Conservation (phyloP, 352 stramenopile genomes). For the Phytopythium litorale region DNA sequence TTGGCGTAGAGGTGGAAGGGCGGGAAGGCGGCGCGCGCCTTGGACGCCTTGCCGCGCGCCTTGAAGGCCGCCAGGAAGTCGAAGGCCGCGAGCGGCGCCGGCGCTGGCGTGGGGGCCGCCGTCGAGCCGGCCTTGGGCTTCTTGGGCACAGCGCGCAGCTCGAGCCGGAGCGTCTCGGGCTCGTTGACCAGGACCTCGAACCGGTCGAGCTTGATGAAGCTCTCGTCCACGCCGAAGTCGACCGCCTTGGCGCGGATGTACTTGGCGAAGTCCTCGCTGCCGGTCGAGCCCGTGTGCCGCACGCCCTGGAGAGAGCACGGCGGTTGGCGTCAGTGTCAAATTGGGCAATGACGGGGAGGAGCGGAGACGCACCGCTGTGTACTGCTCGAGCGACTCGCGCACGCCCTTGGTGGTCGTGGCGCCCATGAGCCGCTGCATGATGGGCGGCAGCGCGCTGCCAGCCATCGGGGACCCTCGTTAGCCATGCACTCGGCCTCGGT, state of each 20-base stretch:
- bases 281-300: slow-evolving; percentile 55
- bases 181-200: slow-evolving; percentile 81
- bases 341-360: background rate
- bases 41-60: slow-evolving; percentile 20
- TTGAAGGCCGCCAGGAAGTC: slow-evolving; percentile 27
- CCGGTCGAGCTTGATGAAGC: slow-evolving; percentile 75
- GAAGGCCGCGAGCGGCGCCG: slow-evolving; percentile 13
- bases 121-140: background rate
- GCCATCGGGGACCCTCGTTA: no score
- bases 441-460: slow-evolving; percentile 55
- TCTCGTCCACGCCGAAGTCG: slow-evolving; percentile 71
- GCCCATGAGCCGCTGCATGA: slow-evolving; percentile 76
- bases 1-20: slow-evolving; percentile 83
- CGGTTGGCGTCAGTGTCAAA: background rate
- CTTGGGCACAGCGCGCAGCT: slow-evolving; percentile 18
- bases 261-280: slow-evolving; percentile 70
- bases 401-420: slow-evolving; percentile 60
- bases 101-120: slow-evolving; percentile 28
- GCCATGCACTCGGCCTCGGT: no score
- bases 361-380: slow-evolving; percentile 40
- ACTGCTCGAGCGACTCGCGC: slow-evolving; percentile 70
- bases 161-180: slow-evolving; percentile 51
- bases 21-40: slow-evolving; percentile 26
- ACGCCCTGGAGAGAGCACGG: slow-evolving; percentile 21
- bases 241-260: slow-evolving; percentile 72